Evolutionary conservation across 2,329 filamentous ascomycete species (phyloP).

Genomic region (Chrysoporthe deuterocubensis): DNA sequence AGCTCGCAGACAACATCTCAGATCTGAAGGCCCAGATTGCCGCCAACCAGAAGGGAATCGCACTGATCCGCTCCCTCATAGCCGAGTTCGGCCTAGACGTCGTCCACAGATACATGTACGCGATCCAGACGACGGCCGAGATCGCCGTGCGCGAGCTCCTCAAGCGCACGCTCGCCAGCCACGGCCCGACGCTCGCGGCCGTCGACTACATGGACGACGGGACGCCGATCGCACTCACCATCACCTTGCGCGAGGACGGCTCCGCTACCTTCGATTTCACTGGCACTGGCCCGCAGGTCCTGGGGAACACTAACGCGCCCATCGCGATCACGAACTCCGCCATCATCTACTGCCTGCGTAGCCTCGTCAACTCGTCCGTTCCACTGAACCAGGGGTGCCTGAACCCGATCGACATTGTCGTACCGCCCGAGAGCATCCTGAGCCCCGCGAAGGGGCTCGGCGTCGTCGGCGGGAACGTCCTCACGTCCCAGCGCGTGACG

Average conservation of each 20-base stretch:
- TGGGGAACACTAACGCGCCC: slow-evolving; percentile 43
- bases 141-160: slow-evolving; percentile 72
- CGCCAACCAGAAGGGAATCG: slow-evolving; percentile 76
- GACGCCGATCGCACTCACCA: slow-evolving; percentile 38
- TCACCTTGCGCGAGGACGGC: slow-evolving; percentile 38
- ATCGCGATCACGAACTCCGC: slow-evolving; percentile 43
- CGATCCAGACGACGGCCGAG: slow-evolving; percentile 77
- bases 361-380: slow-evolving; percentile 40
- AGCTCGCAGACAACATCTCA: slow-evolving; percentile 73
- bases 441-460: slow-evolving; percentile 36
- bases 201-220: slow-evolving; percentile 48
- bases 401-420: slow-evolving; percentile 37
- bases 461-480: slow-evolving; percentile 64
- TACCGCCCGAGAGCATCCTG: slow-evolving; percentile 38
- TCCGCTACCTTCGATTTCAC: slow-evolving; percentile 32
- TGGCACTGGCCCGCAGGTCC: slow-evolving; percentile 40
- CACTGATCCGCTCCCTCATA: slow-evolving; percentile 71
- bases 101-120: slow-evolving; percentile 78
- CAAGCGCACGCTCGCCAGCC: slow-evolving; percentile 63
- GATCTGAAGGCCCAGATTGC: slow-evolving; percentile 78
- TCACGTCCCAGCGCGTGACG: slow-evolving; percentile 39
- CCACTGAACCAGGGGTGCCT: slow-evolving; percentile 44
- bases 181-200: slow-evolving; percentile 39
- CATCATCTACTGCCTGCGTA: slow-evolving; percentile 43
- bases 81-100: slow-evolving; percentile 73